Conservation (phyloP, 2,329 filamentous ascomycete genomes). For the Leptosphaerulina australis region DNA sequence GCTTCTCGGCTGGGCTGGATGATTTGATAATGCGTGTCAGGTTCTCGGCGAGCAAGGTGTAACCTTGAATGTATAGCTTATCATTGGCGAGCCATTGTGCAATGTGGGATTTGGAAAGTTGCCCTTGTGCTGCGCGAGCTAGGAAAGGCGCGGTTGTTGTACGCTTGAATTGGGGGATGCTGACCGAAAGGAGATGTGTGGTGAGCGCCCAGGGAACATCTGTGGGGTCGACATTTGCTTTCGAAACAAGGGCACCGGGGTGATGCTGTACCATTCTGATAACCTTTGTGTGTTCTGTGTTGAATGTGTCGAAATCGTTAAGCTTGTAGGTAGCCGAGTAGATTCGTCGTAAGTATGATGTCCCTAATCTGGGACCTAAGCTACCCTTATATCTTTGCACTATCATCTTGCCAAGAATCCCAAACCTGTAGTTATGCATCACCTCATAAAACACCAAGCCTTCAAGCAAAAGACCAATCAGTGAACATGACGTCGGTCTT, state of each 20-base stretch:
- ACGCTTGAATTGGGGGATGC: constrained; percentile 35
- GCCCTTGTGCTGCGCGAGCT: constrained; percentile 36
- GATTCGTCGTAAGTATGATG: neutral
- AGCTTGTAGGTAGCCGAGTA: neutral
- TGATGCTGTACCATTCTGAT: constrained; percentile 22
- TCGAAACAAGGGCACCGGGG: constrained; percentile 25
- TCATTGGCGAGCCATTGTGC: constrained; percentile 46
- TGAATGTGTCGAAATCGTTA: constrained; percentile 20
- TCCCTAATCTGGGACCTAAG: neutral
- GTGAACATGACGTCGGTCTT: constrained; percentile 25
- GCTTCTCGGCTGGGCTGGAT: constrained; percentile 22
- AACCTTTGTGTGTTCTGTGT: neutral
- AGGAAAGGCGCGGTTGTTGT: constrained; percentile 43
- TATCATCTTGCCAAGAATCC: constrained; percentile 6
- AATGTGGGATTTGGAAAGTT: constrained; percentile 38
- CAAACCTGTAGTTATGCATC: constrained; percentile 18
- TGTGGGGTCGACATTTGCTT: constrained; percentile 25
- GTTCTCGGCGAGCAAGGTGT: constrained; percentile 35
- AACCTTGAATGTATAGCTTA: constrained; percentile 42
- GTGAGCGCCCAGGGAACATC: constrained; percentile 37
- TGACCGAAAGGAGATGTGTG: constrained; percentile 38
- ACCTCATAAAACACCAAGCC: constrained; percentile 15
- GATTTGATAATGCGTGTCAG: constrained; percentile 29
- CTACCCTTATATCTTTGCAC: constrained; percentile 13
- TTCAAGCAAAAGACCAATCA: constrained; percentile 16